Conservation (phyloP, 495 filamentous ascomycete species). For the Letharia columbiana region DNA sequence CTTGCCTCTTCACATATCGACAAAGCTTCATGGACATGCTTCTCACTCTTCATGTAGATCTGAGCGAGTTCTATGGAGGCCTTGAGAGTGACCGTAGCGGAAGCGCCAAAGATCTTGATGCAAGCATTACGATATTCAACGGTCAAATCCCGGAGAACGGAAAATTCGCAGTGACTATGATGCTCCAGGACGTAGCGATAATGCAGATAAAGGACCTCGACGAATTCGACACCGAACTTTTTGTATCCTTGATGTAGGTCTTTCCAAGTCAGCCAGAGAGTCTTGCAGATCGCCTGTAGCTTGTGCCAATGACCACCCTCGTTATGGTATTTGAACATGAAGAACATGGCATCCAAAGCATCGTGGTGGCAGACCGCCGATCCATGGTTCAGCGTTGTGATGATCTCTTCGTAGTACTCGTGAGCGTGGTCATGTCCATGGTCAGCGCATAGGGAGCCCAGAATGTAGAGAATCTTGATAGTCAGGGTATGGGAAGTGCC, state of each 20-base stretch:
- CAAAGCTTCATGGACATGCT: slow-evolving; percentile 46
- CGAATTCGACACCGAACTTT: slow-evolving; percentile 39
- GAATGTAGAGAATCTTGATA: slow-evolving; percentile 36
- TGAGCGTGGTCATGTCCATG: slow-evolving; percentile 38
- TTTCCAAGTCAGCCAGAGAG: slow-evolving; percentile 40
- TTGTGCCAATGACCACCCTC: slow-evolving; percentile 38
- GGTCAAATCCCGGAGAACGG: slow-evolving; percentile 36
- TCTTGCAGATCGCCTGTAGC: slow-evolving; percentile 33
- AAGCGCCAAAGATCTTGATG: slow-evolving; percentile 43
- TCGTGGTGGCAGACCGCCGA: slow-evolving; percentile 35
- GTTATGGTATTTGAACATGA: slow-evolving; percentile 35
- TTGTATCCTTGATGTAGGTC: slow-evolving; percentile 34
- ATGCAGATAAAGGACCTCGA: slow-evolving; percentile 46
- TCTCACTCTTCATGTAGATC: slow-evolving; percentile 44
- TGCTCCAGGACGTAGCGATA: slow-evolving; percentile 49
- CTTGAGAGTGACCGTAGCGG: slow-evolving; percentile 42
- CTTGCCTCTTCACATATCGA: slow-evolving; percentile 47
- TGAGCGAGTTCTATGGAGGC: slow-evolving; percentile 48
- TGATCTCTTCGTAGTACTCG: slow-evolving; percentile 43
- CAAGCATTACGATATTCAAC: slow-evolving; percentile 48
- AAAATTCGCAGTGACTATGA: slow-evolving; percentile 36
- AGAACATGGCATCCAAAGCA: slow-evolving; percentile 36
- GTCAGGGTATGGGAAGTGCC: slow-evolving; percentile 40
- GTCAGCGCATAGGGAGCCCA: slow-evolving; percentile 35
- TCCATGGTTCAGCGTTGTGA: slow-evolving; percentile 34